Base-by-base conservation (phyloP, 306 rosid genomes). In the Quercus parvula region DNA sequence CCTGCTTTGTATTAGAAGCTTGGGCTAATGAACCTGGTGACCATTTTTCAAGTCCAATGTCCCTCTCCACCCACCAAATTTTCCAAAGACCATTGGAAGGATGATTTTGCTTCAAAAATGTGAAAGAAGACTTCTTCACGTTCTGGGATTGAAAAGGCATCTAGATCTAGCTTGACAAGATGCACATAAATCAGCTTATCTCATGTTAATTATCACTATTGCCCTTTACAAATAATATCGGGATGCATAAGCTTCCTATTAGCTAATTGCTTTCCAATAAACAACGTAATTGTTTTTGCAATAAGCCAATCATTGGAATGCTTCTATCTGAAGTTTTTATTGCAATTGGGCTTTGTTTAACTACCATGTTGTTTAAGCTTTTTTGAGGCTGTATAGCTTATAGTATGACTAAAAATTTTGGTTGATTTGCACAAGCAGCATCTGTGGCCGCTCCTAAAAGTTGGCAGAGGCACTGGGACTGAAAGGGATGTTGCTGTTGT, bases 361-460 rank as follows among this genome's bases (percentile, higher is more conserved):
- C 33, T 30, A 5, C 35, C 13, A 75, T 41, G 3, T 33, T 25
- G 3, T 63, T 1, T 33, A 20, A 6, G 5, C 49, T 35, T 33
- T 5, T 64, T 44, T 46, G 19, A 13, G 15, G 31, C 33, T 59
- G 49, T 59, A 27, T 30, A 12, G 5, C 61, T 66, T 35, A 35
- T 35, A 35, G 44, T 6, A 35, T 35, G 44, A 35, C 44, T 35
- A 1, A 35, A 35, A 35, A 41, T 49, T 74, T 2, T 70, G 12
- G 58, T 22, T 78, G 33, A n/a, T 77, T 76, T 73, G 59, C 78
- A 33, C 56, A 77, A 75, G 74, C 92, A 94, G 98, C 97, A 92
- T 73, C 83, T 94, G 97, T 94, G 97, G 98, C 97, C 98, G 84
- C 97, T 92, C 81, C 86, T 94, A 28, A 91, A 90, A 84, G 83